phyloP scores from a whole-genome alignment of 345 rosid genomes.

The Eucalyptus victrix region DNA sequence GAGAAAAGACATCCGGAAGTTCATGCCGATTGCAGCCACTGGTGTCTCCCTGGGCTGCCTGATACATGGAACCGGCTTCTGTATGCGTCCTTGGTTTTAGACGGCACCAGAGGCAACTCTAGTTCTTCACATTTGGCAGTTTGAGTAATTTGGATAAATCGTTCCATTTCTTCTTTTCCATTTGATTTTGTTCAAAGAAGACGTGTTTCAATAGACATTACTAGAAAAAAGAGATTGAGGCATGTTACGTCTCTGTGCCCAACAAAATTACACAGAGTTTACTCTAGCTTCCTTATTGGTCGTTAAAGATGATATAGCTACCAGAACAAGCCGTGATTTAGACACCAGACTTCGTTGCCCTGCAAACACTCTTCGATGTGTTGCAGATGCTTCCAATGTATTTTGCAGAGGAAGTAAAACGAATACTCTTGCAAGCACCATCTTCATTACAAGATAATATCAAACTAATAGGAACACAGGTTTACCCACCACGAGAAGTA shows the following conservation, averaged over 20 bases:
- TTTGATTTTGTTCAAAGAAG: background rate
- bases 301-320: background rate
- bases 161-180: too few relatives aligned
- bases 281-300: background rate
- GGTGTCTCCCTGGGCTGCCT: conserved; percentile 58
- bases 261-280: background rate
- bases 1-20: background rate
- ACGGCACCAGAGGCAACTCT: background rate
- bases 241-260: background rate
- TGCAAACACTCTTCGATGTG: background rate
- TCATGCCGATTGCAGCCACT: conserved; percentile 43
- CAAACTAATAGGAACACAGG: background rate
- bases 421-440: background rate
- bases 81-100: conserved; percentile 18
- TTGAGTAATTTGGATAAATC: background rate
- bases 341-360: background rate
- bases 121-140: background rate
- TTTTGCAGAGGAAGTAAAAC: background rate
- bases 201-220: background rate
- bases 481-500: background rate
- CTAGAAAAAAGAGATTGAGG: background rate
- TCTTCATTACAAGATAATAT: background rate
- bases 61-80: conserved; percentile 45
- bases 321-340: background rate
- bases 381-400: background rate